Conservation (phyloP, 176 grass and related monocot species). For the Elaeis guineensis region DNA sequence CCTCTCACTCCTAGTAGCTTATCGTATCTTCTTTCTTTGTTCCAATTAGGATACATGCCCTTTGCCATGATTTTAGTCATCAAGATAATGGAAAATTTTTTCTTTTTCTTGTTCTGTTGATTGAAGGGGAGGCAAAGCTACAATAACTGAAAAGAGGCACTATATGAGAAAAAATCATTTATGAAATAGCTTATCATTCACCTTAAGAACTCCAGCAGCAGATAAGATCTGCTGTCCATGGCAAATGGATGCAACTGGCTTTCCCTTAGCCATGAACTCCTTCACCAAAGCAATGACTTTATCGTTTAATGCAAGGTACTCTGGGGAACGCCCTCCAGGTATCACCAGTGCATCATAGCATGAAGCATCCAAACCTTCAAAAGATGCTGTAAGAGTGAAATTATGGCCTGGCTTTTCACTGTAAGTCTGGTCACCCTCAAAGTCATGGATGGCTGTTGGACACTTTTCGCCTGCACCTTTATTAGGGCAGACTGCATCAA, state of each 20-base stretch:
- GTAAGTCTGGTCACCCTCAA: slow-evolving; percentile 94
- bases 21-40: too few species aligned
- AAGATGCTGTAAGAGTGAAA: slow-evolving; percentile 67
- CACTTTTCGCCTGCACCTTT: slow-evolving; percentile 71
- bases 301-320: slow-evolving; percentile 77
- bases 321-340: slow-evolving; percentile 76
- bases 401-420: slow-evolving; percentile 96
- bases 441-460: slow-evolving; percentile 84
- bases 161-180: too few species aligned
- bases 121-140: too few species aligned
- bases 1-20: too few species aligned
- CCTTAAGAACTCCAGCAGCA: slow-evolving; percentile 83
- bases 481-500: slow-evolving; percentile 65
- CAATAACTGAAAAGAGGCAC: too few species aligned
- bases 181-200: not conserved
- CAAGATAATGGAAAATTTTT: too few species aligned
- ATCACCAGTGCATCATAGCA: slow-evolving; percentile 82
- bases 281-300: slow-evolving; percentile 58
- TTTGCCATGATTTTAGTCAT: too few species aligned
- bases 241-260: slow-evolving; percentile 87
- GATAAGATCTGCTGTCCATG: slow-evolving; percentile 85
- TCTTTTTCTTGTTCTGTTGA: too few species aligned
- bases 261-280: slow-evolving; percentile 56
- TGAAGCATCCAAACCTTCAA: slow-evolving; percentile 40
- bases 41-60: too few species aligned